Conservation (phyloP, 2,329 filamentous ascomycete species). For the Coleophoma crateriformis region DNA sequence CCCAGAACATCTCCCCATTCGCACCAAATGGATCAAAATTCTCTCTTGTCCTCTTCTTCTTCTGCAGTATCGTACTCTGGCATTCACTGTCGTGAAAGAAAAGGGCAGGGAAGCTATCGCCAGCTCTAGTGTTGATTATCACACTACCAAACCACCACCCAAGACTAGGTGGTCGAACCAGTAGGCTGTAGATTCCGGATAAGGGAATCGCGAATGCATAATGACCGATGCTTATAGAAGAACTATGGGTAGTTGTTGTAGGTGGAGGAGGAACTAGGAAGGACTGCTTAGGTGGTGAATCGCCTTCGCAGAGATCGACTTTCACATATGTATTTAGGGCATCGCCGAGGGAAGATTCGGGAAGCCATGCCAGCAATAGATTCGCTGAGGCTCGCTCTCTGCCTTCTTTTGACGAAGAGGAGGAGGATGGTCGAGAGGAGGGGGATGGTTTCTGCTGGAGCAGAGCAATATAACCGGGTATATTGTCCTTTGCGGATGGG, state of each 20-base stretch:
- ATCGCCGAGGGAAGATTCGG: constrained; percentile 82
- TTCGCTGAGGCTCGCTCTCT: constrained; percentile 55
- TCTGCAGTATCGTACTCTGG: constrained; percentile 88
- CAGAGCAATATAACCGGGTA: constrained; percentile 86
- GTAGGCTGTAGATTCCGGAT: constrained; percentile 82
- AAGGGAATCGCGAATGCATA: constrained; percentile 92
- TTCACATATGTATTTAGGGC: constrained; percentile 88
- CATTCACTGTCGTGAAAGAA: constrained; percentile 99
- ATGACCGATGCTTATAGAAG: constrained; percentile 61
- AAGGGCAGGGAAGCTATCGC: constrained; percentile 88
- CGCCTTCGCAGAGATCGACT: constrained; percentile 80
- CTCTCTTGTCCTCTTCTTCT: constrained; percentile 78
- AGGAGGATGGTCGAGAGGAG: constrained; percentile 20
- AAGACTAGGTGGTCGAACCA: constrained; percentile 84
- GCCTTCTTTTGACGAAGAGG: constrained; percentile 29
- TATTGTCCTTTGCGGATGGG: constrained; percentile 90
- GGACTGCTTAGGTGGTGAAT: constrained; percentile 76
- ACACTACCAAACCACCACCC: constrained; percentile 99
- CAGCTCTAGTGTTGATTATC: constrained; percentile 84
- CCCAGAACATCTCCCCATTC: constrained; percentile 89
- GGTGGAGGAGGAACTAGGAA: constrained; percentile 91
- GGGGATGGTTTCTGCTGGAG: constrained; percentile 73
- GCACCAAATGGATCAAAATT: constrained; percentile 88
- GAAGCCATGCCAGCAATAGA: constrained; percentile 87
- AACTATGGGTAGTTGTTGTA: constrained; percentile 70